phyloP scores from a whole-genome alignment of 495 filamentous ascomycete genomes.

The Achaetomiella virescens region DNA sequence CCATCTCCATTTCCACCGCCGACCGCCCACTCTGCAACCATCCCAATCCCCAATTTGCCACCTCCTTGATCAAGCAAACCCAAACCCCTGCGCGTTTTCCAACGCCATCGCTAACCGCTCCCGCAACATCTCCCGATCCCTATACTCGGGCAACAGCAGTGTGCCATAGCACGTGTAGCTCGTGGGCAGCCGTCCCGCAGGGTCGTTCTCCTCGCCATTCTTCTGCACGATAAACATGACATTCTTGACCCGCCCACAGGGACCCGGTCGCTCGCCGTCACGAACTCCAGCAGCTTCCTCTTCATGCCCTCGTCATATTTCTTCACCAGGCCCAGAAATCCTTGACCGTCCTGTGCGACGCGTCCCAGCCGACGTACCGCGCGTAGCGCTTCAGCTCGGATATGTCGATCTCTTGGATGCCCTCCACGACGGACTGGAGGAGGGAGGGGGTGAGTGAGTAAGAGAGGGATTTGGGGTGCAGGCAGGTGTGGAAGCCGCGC shows the following conservation, averaged over 20 bases:
- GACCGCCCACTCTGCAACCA: neutral
- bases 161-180: slow-evolving; percentile 87
- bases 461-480: slow-evolving; percentile 62
- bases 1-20: neutral
- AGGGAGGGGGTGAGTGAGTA: slow-evolving; percentile 63
- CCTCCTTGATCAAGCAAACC: slow-evolving; percentile 44
- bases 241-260: slow-evolving; percentile 72
- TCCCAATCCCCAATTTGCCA: neutral
- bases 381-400: slow-evolving; percentile 59
- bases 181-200: slow-evolving; percentile 58
- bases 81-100: slow-evolving; percentile 91
- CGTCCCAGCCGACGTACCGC: slow-evolving; percentile 73
- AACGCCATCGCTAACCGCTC: slow-evolving; percentile 74
- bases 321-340: slow-evolving; percentile 81
- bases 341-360: slow-evolving; percentile 56
- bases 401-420: slow-evolving; percentile 70
- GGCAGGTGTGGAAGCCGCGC: slow-evolving; percentile 70
- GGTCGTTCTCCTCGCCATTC: slow-evolving; percentile 61
- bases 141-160: slow-evolving; percentile 78
- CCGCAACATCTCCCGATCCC: slow-evolving; percentile 56
- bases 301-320: slow-evolving; percentile 62
- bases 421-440: slow-evolving; percentile 75
- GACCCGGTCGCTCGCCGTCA: slow-evolving; percentile 85
- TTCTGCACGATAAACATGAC: slow-evolving; percentile 78
- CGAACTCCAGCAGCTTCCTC: slow-evolving; percentile 77